Percentiles rank a stretch among this genome's conserved stretches.
phyloP scores from a whole-genome alignment of 1,284 basidiomycete genomes.

The Tetrapyrgos nigripes region DNA sequence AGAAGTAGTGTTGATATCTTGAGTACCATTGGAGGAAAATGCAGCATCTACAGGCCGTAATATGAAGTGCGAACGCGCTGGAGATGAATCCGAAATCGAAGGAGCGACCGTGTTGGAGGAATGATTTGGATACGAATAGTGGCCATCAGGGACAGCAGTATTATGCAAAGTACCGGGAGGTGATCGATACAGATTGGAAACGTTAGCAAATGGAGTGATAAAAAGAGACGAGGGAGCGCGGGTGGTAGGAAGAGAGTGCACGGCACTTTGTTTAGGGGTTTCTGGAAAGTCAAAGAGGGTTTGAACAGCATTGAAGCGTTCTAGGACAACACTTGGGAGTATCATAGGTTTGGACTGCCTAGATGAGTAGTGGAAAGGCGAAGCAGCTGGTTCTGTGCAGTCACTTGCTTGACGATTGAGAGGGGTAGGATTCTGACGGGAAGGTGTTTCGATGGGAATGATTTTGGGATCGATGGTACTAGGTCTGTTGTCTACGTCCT shows the following conservation, averaged over 20 bases:
- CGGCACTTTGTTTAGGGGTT: background rate
- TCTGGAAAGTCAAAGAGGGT: constrained; percentile 3
- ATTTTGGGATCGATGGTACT: background rate
- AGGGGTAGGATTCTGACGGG: background rate
- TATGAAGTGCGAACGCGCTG: too few relatives aligned
- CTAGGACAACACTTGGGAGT: constrained; percentile 8
- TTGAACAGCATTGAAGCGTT: background rate
- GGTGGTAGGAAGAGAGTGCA: background rate
- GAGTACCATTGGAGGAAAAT: too few relatives aligned
- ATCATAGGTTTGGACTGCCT: background rate
- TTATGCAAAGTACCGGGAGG: constrained; percentile 1
- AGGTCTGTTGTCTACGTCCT: background rate
- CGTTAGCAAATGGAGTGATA: constrained; percentile 6
- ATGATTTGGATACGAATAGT: background rate
- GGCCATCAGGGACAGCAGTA: constrained; percentile 3
- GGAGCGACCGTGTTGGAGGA: background rate
- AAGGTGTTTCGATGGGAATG: background rate
- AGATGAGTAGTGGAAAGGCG: constrained; percentile 2
- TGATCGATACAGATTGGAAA: constrained; percentile 8
- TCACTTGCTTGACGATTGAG: background rate
- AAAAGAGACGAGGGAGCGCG: background rate
- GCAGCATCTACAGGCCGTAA: too few relatives aligned
- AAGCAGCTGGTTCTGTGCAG: background rate
- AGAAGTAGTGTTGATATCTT: background rate
- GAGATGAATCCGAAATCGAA: background rate